phyloP scores from a whole-genome alignment of 2,329 filamentous ascomycete genomes.

The Fusarium ambrosium region DNA sequence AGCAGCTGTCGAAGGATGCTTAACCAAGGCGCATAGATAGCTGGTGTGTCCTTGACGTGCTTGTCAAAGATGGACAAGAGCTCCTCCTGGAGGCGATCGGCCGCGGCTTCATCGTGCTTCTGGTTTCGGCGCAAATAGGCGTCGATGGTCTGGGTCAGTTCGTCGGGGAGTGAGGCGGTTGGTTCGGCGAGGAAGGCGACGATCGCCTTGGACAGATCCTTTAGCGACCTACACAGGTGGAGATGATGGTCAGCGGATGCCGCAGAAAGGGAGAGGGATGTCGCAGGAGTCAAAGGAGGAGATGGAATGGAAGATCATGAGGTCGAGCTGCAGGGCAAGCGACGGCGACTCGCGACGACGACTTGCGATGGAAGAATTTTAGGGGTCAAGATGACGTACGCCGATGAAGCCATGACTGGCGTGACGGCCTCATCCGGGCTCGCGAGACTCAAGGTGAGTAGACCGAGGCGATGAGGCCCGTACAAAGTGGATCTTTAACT shows the following conservation, averaged over 20 bases:
- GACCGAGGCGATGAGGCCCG: slow-evolving; percentile 40
- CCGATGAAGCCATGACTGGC: slow-evolving; percentile 48
- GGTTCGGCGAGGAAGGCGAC: slow-evolving; percentile 63
- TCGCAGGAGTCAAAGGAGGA: slow-evolving; percentile 27
- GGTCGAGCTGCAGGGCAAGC: slow-evolving; percentile 29
- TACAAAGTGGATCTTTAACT: slow-evolving; percentile 37
- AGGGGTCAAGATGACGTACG: slow-evolving; percentile 45
- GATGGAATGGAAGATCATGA: slow-evolving; percentile 31
- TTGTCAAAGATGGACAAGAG: slow-evolving; percentile 76
- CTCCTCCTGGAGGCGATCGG: slow-evolving; percentile 82
- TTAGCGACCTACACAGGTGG: slow-evolving; percentile 63
- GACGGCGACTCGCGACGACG: slow-evolving; percentile 4
- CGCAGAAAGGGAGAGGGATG: slow-evolving; percentile 22
- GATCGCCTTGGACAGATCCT: slow-evolving; percentile 72
- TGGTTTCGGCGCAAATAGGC: slow-evolving; percentile 77
- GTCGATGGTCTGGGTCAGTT: slow-evolving; percentile 72
- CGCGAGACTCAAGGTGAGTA: slow-evolving; percentile 39
- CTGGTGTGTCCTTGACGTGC: slow-evolving; percentile 68
- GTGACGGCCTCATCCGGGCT: slow-evolving; percentile 47
- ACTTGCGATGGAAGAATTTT: slow-evolving; percentile 39
- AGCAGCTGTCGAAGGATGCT: slow-evolving; percentile 74
- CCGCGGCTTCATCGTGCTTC: slow-evolving; percentile 74
- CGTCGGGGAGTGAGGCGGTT: slow-evolving; percentile 74
- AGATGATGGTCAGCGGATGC: slow-evolving; percentile 37
- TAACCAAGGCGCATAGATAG: slow-evolving; percentile 76